Evolutionary conservation across 75 land plant species (phyloP).

Genomic region (Azolla pinnata): DNA sequence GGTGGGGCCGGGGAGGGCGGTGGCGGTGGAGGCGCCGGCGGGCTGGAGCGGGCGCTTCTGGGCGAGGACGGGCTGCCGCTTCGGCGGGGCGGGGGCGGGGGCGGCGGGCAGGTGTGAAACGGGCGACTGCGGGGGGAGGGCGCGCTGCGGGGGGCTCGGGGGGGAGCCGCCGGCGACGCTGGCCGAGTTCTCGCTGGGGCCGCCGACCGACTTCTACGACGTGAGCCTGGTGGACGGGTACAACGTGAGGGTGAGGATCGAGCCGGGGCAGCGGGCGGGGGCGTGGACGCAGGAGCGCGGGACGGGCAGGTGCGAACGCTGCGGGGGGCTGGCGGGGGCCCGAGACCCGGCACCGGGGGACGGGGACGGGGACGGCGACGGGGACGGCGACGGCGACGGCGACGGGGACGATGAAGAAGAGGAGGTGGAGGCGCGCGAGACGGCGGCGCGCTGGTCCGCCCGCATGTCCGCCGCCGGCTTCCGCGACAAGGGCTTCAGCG

Average conservation of each 20-base stretch:
- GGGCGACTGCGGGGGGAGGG: slow-evolving; percentile 56
- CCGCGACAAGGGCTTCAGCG: slow-evolving; percentile 47
- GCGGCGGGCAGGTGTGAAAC: slow-evolving; percentile 42
- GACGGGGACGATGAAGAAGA: too few relatives aligned
- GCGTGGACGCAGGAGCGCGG: too few relatives aligned
- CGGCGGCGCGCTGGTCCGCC: too few relatives aligned
- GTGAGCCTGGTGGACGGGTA: slow-evolving; percentile 75
- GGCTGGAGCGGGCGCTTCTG: slow-evolving; percentile 64
- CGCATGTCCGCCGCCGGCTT: too few relatives aligned
- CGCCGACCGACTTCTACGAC: slow-evolving; percentile 44
- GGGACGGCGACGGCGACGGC: too few relatives aligned
- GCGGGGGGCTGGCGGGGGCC: too few relatives aligned
- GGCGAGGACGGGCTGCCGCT: slow-evolving; percentile 61
- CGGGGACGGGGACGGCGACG: too few relatives aligned
- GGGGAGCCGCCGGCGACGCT: slow-evolving; percentile 43
- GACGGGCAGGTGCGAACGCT: slow-evolving; percentile 35
- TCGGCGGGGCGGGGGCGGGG: slow-evolving; percentile 28
- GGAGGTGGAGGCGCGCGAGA: too few relatives aligned
- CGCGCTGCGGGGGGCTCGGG: slow-evolving; percentile 40
- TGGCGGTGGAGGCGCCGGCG: slow-evolving; percentile 22
- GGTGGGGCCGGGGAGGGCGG: slow-evolving; percentile 26
- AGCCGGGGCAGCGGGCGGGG: slow-evolving; percentile 22
- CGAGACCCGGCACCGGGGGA: too few relatives aligned
- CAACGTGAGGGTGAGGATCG: slow-evolving; percentile 60
- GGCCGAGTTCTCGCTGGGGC: slow-evolving; percentile 40